Percentiles rank a stretch among this genome's conserved stretches.
Conservation (phyloP, 306 rosid species). For the Senna siamea region DNA sequence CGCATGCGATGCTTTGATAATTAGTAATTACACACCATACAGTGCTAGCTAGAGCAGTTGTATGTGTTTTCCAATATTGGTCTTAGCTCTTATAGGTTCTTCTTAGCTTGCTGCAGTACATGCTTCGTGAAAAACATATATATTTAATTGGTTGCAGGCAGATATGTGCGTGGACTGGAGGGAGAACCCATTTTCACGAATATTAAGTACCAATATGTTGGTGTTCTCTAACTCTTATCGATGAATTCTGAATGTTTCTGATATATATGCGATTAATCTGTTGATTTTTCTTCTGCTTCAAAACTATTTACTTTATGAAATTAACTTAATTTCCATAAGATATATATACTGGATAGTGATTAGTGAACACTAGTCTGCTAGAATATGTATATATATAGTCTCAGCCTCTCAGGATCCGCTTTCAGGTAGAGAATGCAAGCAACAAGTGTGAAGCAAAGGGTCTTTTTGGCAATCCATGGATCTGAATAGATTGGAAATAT, state of each 20-base stretch:
- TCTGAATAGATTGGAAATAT: not conserved
- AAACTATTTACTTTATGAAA: no score
- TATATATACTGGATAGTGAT: no score
- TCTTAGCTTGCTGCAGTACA: slow-evolving; percentile 12
- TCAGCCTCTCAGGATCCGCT: not conserved
- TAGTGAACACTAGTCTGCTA: not conserved
- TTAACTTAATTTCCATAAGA: no score
- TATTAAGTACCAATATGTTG: not conserved
- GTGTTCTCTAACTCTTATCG: not conserved
- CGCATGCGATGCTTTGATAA: not conserved
- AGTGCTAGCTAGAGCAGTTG: no score
- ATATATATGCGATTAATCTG: no score
- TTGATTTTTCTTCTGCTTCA: no score
- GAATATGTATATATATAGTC: not conserved
- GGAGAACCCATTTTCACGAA: slow-evolving; percentile 11
- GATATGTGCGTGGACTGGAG: not conserved
- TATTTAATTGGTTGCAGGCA: not conserved
- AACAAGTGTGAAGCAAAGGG: not conserved
- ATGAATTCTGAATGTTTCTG: not conserved
- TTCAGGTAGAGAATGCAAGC: slow-evolving; percentile 11
- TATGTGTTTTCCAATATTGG: not conserved
- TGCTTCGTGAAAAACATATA: not conserved
- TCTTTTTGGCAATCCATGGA: not conserved
- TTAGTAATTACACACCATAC: not conserved
- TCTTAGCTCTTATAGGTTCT: not conserved